Base-by-base conservation (phyloP, 148 eudicot species). In the Vaccinium myrtillus region DNA sequence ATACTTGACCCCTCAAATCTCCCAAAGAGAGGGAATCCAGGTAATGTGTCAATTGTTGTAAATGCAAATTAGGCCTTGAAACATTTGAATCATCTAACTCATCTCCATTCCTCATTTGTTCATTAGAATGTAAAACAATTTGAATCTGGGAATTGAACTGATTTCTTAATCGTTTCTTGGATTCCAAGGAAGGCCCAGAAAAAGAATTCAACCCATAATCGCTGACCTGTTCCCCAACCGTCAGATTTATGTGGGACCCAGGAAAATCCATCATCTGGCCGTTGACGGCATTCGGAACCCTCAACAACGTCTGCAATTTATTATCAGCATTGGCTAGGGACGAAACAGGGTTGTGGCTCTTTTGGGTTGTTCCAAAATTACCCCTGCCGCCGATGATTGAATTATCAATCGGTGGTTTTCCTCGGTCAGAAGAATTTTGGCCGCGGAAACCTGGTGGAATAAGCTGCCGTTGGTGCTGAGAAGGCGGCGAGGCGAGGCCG, bases 1-100 rank as follows among this genome's bases (percentile, higher is more conserved):
- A 83, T 9, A 90, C 79, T 23, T 46, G 82, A 0, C 92, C 88
- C 83, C 79, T 78, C 85, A 90, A 75, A 51, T 75, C 84, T 51
- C 59, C 58, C 69, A 71, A 77, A 58, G 70, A 27, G 9, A 82
- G 18, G 12, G 32, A 15, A 18, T 77, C 74, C 84, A 10, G 23
- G 12, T n/a, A 59, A 2, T 25, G 87, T 25, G 46, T 14, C 23
- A 82, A 50, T 7, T 51, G 71, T 50, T 67, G 78, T 51, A 71
- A 27, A 25, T 12, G 61, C n/a, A 18, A 30, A 58, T 6, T 27
- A 59, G 70, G 80, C 79, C 39, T 78, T 39, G 6, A 54, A 78
- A 23, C n/a, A 23, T 16, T 78, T 39, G 6, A 78, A 78, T 25
- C 43, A 23, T 16, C 56, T 0, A 39, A 54, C n/a, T 27, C 15